A percentile compares a stretch with the other conserved stretches of the same genome.
Conservation (phyloP, 306 rosid species). For the Rosa persica region DNA sequence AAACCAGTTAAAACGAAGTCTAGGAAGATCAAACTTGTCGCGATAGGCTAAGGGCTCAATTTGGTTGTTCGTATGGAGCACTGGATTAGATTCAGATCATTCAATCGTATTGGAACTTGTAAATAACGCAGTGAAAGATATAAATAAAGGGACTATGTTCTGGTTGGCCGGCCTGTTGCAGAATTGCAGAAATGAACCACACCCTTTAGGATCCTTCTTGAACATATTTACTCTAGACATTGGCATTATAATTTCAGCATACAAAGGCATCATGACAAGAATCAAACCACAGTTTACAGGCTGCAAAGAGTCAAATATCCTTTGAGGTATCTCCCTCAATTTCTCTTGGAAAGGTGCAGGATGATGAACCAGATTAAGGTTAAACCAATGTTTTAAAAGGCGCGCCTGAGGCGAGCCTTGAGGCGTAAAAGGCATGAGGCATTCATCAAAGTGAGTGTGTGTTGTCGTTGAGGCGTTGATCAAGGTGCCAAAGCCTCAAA, state of each 20-base stretch:
- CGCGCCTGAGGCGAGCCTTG: no score
- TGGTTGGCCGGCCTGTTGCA: background rate
- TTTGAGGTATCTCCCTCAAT: background rate
- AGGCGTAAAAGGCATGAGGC: no score
- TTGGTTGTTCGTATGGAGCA: no score
- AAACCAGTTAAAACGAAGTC: no score
- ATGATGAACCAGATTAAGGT: no score
- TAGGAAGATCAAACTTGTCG: no score
- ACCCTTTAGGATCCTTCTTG: background rate
- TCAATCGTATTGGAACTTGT: background rate
- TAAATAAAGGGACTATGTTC: background rate
- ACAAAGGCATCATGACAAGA: background rate
- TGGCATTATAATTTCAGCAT: background rate
- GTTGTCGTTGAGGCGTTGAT: no score
- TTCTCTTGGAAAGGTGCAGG: background rate
- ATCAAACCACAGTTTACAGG: background rate
- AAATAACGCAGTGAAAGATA: background rate
- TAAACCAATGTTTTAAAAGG: no score
- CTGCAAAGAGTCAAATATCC: background rate
- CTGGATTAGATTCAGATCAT: background rate
- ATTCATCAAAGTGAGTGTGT: no score
- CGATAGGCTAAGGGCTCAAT: no score
- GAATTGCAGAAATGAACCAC: background rate
- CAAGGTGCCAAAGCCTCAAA: no score
- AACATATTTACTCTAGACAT: background rate